Evolutionary conservation across 1,139 yeast species (phyloP).

Genomic region (Williopsis jadinii): DNA sequence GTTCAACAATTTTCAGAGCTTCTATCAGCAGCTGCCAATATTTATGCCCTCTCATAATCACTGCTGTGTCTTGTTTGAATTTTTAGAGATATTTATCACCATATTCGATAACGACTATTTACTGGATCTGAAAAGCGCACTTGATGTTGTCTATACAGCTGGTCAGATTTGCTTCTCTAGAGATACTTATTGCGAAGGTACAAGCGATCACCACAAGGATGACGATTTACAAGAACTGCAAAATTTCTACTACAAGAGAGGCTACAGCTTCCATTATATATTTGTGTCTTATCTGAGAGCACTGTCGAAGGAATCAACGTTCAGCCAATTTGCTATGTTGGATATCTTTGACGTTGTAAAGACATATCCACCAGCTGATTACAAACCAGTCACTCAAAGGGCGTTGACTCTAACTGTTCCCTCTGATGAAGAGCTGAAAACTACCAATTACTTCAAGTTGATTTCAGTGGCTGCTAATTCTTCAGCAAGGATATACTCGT

Average conservation of each 20-base stretch:
- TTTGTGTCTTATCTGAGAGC: constrained; percentile 26
- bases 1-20: constrained; percentile 23
- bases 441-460: constrained; percentile 23
- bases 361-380: constrained; percentile 26
- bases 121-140: constrained; percentile 23
- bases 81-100: constrained; percentile 26
- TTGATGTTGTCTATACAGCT: constrained; percentile 28
- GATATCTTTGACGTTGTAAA: constrained; percentile 24
- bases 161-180: constrained; percentile 26
- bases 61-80: constrained; percentile 27
- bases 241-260: constrained; percentile 21
- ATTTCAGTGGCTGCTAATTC: constrained; percentile 27
- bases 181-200: constrained; percentile 4
- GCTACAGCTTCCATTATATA: constrained; percentile 25
- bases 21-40: constrained; percentile 26
- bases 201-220: constrained; percentile 1
- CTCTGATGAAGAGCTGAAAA: constrained; percentile 13
- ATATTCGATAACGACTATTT: constrained; percentile 25
- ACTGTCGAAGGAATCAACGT: constrained; percentile 24
- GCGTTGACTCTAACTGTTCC: constrained; percentile 29
- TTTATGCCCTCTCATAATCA: constrained; percentile 27
- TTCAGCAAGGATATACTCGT: constrained; percentile 28
- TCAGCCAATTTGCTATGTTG: constrained; percentile 23
- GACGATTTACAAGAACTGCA: constrained; percentile 21
- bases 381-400: constrained; percentile 25